phyloP scores from a whole-genome alignment of 257 asterid species.

The Marsdenia floribunda region DNA sequence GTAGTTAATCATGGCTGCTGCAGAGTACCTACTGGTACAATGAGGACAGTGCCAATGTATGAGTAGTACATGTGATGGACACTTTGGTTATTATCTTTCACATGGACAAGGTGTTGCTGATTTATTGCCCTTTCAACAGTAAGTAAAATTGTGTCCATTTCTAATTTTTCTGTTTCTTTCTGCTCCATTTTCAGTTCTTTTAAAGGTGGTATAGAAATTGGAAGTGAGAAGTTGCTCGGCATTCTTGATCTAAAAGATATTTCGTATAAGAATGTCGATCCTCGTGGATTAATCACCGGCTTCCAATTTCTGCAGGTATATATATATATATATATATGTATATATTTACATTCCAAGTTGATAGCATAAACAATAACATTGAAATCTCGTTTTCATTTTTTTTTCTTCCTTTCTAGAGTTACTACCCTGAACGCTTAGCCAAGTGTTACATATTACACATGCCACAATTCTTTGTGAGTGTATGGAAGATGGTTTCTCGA shows the following conservation, averaged over 20 bases:
- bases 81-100: background rate
- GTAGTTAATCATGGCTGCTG: too few species aligned
- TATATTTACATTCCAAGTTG: too few species aligned
- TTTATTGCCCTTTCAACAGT: conserved; percentile 1
- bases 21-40: too few species aligned
- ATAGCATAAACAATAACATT: too few species aligned
- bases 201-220: conserved; percentile 54
- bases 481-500: conserved; percentile 64
- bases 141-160: background rate
- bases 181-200: conserved; percentile 43
- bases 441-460: conserved; percentile 53
- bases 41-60: too few species aligned
- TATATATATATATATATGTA: too few species aligned
- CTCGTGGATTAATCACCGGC: conserved; percentile 66
- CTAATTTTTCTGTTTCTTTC: conserved; percentile 15
- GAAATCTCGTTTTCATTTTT: background rate
- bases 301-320: conserved; percentile 81
- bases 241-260: conserved; percentile 58
- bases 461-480: conserved; percentile 67
- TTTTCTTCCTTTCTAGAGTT: conserved; percentile 34
- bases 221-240: conserved; percentile 55
- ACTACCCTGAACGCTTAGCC: conserved; percentile 74
- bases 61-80: too few species aligned
- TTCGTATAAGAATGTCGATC: conserved; percentile 57
- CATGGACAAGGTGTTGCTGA: background rate